Evolutionary conservation across 2,329 filamentous ascomycete species (phyloP).

Genomic region (Alternaria sp.): DNA sequence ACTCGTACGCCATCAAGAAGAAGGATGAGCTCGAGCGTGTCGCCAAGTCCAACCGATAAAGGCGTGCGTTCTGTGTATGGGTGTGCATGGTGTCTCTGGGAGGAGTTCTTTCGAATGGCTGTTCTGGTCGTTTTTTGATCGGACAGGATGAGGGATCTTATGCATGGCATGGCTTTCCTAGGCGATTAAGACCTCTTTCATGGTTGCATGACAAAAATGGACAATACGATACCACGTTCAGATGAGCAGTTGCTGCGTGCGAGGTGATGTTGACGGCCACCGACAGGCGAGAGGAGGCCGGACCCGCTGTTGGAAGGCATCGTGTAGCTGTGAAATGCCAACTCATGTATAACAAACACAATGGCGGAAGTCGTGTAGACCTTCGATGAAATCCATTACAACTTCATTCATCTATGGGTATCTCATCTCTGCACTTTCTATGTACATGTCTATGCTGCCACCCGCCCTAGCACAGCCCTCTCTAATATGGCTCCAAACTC

Average conservation of each 20-base stretch:
- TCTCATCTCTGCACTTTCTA: slow-evolving; percentile 8
- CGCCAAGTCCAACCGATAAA: slow-evolving; percentile 99
- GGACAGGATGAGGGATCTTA: slow-evolving; percentile 43
- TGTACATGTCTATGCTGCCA: background rate
- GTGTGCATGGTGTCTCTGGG: slow-evolving; percentile 41
- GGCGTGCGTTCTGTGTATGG: slow-evolving; percentile 28
- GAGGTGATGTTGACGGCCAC: slow-evolving; percentile 13
- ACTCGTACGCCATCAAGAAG: slow-evolving; percentile 99
- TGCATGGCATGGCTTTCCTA: slow-evolving; percentile 48
- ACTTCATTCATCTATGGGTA: slow-evolving; percentile 11
- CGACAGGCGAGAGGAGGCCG: background rate
- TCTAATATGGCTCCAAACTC: slow-evolving; percentile 51
- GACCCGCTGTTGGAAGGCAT: background rate
- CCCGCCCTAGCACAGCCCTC: slow-evolving; percentile 37
- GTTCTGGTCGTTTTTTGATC: slow-evolving; percentile 35
- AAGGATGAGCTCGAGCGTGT: slow-evolving; percentile 99
- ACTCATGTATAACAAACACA: background rate
- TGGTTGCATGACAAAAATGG: slow-evolving; percentile 51
- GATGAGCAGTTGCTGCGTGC: slow-evolving; percentile 12
- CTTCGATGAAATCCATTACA: background rate
- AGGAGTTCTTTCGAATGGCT: slow-evolving; percentile 46
- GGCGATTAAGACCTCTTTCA: slow-evolving; percentile 49
- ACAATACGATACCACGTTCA: slow-evolving; percentile 30
- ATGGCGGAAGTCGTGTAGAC: background rate
- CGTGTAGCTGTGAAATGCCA: background rate